Percentiles rank a stretch among this genome's conserved stretches.
Conservation (phyloP, 2,329 filamentous ascomycete genomes). For the Nemania bipapillata region DNA sequence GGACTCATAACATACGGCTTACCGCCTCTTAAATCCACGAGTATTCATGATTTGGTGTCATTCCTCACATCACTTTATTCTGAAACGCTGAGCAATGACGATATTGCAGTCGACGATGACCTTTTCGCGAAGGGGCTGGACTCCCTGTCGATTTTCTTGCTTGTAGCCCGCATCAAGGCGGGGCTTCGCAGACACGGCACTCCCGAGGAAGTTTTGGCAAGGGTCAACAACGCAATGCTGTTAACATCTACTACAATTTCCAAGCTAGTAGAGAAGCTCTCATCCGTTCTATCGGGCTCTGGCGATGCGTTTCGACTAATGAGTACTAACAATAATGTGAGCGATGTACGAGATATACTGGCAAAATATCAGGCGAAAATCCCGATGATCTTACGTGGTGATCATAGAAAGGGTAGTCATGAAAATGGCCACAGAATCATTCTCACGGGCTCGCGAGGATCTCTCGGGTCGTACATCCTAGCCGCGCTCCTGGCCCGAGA, state of each 20-base stretch:
- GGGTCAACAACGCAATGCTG: slow-evolving; percentile 28
- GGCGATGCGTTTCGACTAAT: not conserved
- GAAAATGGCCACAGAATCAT: slow-evolving; percentile 24
- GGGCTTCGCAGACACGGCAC: slow-evolving; percentile 39
- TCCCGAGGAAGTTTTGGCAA: slow-evolving; percentile 29
- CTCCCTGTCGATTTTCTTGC: slow-evolving; percentile 42
- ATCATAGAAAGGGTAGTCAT: not conserved
- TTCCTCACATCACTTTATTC: slow-evolving; percentile 41
- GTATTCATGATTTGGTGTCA: slow-evolving; percentile 30
- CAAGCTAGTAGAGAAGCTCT: slow-evolving; percentile 25
- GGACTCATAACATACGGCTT: slow-evolving; percentile 39
- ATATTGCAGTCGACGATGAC: slow-evolving; percentile 41
- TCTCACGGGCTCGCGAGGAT: slow-evolving; percentile 39
- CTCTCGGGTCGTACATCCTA: slow-evolving; percentile 39
- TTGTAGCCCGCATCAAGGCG: slow-evolving; percentile 44
- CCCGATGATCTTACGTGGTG: slow-evolving; percentile 8
- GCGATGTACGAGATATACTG: slow-evolving; percentile 16
- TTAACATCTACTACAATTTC: slow-evolving; percentile 32
- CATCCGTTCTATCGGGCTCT: slow-evolving; percentile 20
- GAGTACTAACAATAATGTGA: not conserved
- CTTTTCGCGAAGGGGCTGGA: slow-evolving; percentile 43
- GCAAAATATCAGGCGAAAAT: slow-evolving; percentile 32
- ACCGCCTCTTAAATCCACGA: slow-evolving; percentile 35
- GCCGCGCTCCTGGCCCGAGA: slow-evolving; percentile 31
- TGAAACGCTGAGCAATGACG: slow-evolving; percentile 38